These are phyloP conservation scores for Fusarium setosum DNA, from an alignment of 2,329 filamentous ascomycete species.

Conservation along the genomic window DNA sequence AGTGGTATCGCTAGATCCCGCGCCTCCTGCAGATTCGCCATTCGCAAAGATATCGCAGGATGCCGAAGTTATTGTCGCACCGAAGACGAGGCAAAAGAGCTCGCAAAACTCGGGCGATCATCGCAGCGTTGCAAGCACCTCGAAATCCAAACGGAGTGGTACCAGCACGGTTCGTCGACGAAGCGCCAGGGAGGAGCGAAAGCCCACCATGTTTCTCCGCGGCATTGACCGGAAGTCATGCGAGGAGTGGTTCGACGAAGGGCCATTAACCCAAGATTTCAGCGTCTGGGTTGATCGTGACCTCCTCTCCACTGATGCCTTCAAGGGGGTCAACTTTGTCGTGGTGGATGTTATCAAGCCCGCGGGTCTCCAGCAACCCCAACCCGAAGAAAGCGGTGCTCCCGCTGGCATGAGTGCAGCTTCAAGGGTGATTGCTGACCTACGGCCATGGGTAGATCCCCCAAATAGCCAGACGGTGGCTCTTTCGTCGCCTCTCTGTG, in stretches of 20 bases:
- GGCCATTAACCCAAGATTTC: slow-evolving; percentile 67
- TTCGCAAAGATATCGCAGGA: slow-evolving; percentile 96
- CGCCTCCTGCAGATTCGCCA: slow-evolving; percentile 72
- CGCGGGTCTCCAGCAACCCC: slow-evolving; percentile 77
- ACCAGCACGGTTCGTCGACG: slow-evolving; percentile 75
- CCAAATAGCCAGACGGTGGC: slow-evolving; percentile 84
- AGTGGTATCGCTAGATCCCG: slow-evolving; percentile 84
- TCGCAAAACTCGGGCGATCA: slow-evolving; percentile 76
- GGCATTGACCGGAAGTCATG: slow-evolving; percentile 79
- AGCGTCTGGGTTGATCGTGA: slow-evolving; percentile 90
- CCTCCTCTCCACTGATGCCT: slow-evolving; percentile 74
- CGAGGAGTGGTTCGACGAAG: slow-evolving; percentile 82
- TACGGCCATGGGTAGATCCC: slow-evolving; percentile 86
- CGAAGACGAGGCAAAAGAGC: slow-evolving; percentile 83
- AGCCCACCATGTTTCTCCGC: slow-evolving; percentile 79
- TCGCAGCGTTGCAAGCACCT: slow-evolving; percentile 82
- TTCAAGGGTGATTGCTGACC: slow-evolving; percentile 77
- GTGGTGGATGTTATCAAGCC: slow-evolving; percentile 89
- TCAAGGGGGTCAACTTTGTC: slow-evolving; percentile 82
- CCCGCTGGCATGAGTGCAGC: slow-evolving; percentile 56
- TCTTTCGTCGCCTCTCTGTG: slow-evolving; percentile 81
- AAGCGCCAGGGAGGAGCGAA: slow-evolving; percentile 71
- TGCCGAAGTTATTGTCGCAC: slow-evolving; percentile 96
- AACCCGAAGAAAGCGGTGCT: slow-evolving; percentile 74
- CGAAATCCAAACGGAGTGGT: slow-evolving; percentile 82